Percentiles rank a stretch among this genome's conserved stretches.
Conservation (phyloP, 2,329 filamentous ascomycete species). For the Helotiales sp. region DNA sequence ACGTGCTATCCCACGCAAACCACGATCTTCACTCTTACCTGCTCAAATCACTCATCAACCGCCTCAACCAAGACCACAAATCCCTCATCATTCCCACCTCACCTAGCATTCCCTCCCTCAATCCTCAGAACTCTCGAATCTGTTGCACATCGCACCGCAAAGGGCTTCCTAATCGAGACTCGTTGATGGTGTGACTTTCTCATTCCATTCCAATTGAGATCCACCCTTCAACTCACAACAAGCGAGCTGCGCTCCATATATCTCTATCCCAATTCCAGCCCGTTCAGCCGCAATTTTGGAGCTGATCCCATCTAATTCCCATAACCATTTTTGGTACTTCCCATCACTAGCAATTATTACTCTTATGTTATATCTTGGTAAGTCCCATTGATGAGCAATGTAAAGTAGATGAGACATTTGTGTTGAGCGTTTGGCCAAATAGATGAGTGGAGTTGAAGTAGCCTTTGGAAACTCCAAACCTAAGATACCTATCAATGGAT, state of each 20-base stretch:
- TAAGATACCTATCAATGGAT: no score
- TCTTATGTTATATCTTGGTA: no score
- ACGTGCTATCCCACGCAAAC: not conserved
- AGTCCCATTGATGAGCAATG: no score
- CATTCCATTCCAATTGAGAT: constrained; percentile 6
- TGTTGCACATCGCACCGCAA: constrained; percentile 24
- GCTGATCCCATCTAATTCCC: no score
- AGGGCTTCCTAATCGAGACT: constrained; percentile 14
- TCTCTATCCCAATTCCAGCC: not conserved
- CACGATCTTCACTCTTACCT: not conserved
- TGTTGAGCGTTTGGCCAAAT: no score
- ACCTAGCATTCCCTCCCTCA: not conserved
- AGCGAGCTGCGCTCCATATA: not conserved
- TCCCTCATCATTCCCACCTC: not conserved
- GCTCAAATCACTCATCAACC: not conserved
- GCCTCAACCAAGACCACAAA: not conserved
- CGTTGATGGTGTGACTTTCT: not conserved
- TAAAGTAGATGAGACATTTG: no score
- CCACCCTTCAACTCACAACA: not conserved
- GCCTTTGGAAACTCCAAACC: no score
- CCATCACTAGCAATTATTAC: no score
- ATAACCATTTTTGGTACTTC: no score
- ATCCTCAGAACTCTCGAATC: not conserved
- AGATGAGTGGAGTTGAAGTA: no score
- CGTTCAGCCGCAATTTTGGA: no score